These are phyloP conservation scores for Plasmodium adleri DNA, from an alignment of 169 alveolate genomes.

Conservation along the genomic window DNA sequence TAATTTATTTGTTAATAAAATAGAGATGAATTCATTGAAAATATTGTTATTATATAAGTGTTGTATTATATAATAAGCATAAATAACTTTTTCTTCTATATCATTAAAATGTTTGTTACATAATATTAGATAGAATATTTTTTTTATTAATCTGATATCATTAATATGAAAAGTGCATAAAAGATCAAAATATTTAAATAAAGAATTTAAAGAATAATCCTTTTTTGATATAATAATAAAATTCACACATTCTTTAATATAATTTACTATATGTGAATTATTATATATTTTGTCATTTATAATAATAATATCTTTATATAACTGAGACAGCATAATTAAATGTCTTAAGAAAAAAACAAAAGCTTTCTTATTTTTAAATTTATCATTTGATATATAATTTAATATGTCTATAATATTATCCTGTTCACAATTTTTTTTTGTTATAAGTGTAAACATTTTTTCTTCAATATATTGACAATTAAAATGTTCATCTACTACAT, in stretches of 20 bases:
- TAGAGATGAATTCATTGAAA: background rate
- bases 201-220: background rate
- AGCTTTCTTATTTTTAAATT: background rate
- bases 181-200: slow-evolving; percentile 29
- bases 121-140: slow-evolving; percentile 20
- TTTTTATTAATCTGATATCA: slow-evolving; percentile 9
- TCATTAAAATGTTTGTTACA: slow-evolving; percentile 3
- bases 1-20: slow-evolving; percentile 7
- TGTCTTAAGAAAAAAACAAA: background rate
- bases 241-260: slow-evolving; percentile 2
- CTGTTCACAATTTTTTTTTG: background rate
- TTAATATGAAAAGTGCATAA: slow-evolving; percentile 19
- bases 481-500: background rate
- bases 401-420: background rate
- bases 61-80: slow-evolving; percentile 39
- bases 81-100: slow-evolving; percentile 28
- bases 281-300: background rate
- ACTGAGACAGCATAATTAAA: background rate
- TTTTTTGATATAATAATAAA: slow-evolving; percentile 5
- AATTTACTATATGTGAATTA: background rate
- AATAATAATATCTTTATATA: slow-evolving; percentile 11
- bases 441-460: background rate
- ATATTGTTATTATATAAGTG: slow-evolving; percentile 23
- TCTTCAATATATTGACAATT: background rate
- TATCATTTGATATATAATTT: background rate